Base-by-base conservation (phyloP, 208 protist species). In the Leishmania tropica region DNA sequence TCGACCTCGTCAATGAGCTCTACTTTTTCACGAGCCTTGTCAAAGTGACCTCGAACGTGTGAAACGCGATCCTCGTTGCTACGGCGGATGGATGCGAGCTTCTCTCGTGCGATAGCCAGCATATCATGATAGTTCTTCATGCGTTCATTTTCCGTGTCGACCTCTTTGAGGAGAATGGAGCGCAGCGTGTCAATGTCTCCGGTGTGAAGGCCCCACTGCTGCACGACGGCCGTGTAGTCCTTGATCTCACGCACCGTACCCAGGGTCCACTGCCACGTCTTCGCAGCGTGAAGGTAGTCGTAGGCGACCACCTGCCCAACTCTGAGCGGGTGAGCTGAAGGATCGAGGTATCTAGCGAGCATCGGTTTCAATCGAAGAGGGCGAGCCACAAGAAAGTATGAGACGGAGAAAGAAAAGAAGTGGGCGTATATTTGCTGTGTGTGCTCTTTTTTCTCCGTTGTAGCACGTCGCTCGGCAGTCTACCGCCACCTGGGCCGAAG, bases 231-330 rank as follows among this genome's bases (percentile, higher is more conserved):
- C 21, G 79, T 85, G 78, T 87, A 81, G 42, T 85, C 81, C 51
- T 85, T 80, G 13, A 92, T 64, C 31, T 88, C 84, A 15, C 81
- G 76, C 75, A 95, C 79, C 4, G 83, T 95, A 24, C 92, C 92
- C 13, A 95, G 81, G 35, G 89, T 86, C 92, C 92, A 95, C 70
- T 92, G 83, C 92, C 92, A 93, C 62, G 88, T 81, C 73, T 93
- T 90, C 21, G 37, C 78, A 45, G 81, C 79, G 42, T 85, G 51
- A 35, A 95, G 68, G 78, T 95, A 92, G 65, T 95, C 92, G 67
- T 88, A 95, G 17, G 89, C 92, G 3, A 95, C 85, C 31, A 93
- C 85, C 37, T 95, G 80, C 10, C 90, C 90, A 56, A 83, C 77
- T 15, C 91, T 80, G 60, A 94, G 53, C 40, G 62, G 64, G 10